A percentile compares a stretch with the other conserved stretches of the same genome.
These are phyloP conservation scores for Coprinopsis sp. DNA, from an alignment of 768 basidiomycete genomes.

Conservation along the genomic window DNA sequence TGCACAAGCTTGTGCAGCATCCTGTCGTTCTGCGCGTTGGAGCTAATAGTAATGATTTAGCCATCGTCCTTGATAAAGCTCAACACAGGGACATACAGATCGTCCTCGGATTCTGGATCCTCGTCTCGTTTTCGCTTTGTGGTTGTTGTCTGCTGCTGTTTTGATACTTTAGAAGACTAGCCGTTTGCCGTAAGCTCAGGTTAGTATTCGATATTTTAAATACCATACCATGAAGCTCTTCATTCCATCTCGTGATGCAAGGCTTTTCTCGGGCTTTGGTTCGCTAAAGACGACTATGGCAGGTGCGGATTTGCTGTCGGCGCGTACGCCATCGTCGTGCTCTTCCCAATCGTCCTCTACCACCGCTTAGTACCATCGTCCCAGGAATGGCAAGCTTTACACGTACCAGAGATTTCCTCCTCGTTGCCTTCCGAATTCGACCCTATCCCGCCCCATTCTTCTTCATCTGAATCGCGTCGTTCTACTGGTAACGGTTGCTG, in stretches of 20 bases:
- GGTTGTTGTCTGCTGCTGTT: constrained; percentile 37
- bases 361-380: not conserved
- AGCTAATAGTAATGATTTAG: constrained; percentile 37
- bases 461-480: constrained; percentile 17
- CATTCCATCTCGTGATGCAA: constrained; percentile 31
- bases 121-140: constrained; percentile 29
- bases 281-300: constrained; percentile 54
- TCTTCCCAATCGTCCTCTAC: constrained; percentile 30
- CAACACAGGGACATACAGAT: constrained; percentile 36
- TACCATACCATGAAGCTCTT: constrained; percentile 72
- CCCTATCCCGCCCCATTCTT: constrained; percentile 39
- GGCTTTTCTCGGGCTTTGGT: constrained; percentile 18
- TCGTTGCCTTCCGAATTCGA: constrained; percentile 16
- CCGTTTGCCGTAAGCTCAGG: not conserved
- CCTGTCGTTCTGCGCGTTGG: constrained; percentile 74
- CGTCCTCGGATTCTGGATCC: constrained; percentile 55
- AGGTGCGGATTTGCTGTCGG: constrained; percentile 28
- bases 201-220: not conserved
- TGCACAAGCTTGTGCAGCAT: constrained; percentile 76
- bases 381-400: no score
- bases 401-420: constrained; percentile 7
- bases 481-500: constrained; percentile 11
- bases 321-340: constrained; percentile 42
- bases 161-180: constrained; percentile 77
- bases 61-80: not conserved